Base-by-base conservation (phyloP, 805 yeast species). In the Pichia gijzeniarum region DNA sequence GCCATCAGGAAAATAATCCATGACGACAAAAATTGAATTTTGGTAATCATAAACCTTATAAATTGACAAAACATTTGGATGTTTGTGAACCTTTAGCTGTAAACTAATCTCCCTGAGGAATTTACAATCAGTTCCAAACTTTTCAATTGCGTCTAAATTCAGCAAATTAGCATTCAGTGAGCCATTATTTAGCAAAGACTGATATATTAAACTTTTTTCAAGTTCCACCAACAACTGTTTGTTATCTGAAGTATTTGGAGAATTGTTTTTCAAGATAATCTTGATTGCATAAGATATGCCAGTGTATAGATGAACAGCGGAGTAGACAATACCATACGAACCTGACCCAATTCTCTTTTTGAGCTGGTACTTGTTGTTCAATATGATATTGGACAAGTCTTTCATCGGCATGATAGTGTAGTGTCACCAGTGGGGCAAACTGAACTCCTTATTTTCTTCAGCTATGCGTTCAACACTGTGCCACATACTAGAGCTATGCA, bases 1-100 rank as follows among this genome's bases (percentile, higher is more conserved):
- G 41, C 95, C 95, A 53, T 83, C 85, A 21, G 81, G 76, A 59
- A 73, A 84, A 63, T 85, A 88, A 62, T 91, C 98, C 87, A 90
- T 82, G 9, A 91, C 73, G 20, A 87, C 80, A 54, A 85, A 81
- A 18, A 78, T 59, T 2, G 81, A 81, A 32, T 71, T 64, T 41
- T 74, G 76, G 16, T 79, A 70, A 48, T 79, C 82, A 51, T 83
- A 71, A 37, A 86, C 85, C 55, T 83, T 80, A 55, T 83, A 83
- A 39, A 91, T 82, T 13, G 85, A 73, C 30, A 85, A 77, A 22
- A 91, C 76, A 60, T 87, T 84, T 35, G 87, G 86, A 62, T 89
- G 96, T 17, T 72, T 60, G 57, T 85, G 93, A 6, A 87, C 91
- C 50, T 70, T 73, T 51, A 82, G 62, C 54, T 91, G 97, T 35